Evolutionary conservation across 768 basidiomycete genomes (phyloP).

Genomic region (Hypholoma fasciculare): DNA sequence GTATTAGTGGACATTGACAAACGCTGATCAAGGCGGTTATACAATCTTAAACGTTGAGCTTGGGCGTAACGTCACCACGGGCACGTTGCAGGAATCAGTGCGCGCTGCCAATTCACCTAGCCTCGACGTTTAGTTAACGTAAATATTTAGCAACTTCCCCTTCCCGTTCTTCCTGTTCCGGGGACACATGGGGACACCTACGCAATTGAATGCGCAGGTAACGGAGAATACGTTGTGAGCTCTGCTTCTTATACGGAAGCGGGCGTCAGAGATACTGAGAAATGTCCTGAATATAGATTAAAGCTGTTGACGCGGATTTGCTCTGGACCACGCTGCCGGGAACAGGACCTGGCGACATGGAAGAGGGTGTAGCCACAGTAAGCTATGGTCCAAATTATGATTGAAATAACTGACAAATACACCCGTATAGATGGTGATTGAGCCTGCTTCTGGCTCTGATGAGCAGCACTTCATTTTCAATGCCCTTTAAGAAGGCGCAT

Average conservation of each 20-base stretch:
- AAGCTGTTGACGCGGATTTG: slow-evolving; percentile 9
- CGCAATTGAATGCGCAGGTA: slow-evolving; percentile 9
- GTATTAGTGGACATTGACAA: slow-evolving; percentile 8
- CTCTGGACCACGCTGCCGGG: slow-evolving; percentile 10
- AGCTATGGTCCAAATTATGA: background rate
- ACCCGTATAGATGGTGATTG: too few species aligned
- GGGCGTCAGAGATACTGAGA: background rate
- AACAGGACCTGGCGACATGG: background rate
- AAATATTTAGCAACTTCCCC: slow-evolving; percentile 1
- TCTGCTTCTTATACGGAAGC: background rate
- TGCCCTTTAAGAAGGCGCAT: too few species aligned
- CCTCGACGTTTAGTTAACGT: background rate
- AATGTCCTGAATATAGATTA: background rate
- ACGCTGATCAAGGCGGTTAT: slow-evolving; percentile 5
- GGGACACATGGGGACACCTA: slow-evolving; percentile 1
- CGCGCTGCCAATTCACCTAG: background rate
- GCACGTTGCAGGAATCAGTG: slow-evolving; percentile 5
- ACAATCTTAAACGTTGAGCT: slow-evolving; percentile 8
- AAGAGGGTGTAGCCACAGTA: slow-evolving; percentile 8
- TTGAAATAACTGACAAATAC: too few species aligned
- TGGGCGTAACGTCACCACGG: background rate
- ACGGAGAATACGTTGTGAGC: slow-evolving; percentile 5
- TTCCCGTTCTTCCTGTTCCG: background rate
- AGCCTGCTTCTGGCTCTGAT: too few species aligned
- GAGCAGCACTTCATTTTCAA: too few species aligned